These are phyloP conservation scores for Lolium perenne DNA, from an alignment of 176 grass and related monocot species.

Conservation along the genomic window DNA sequence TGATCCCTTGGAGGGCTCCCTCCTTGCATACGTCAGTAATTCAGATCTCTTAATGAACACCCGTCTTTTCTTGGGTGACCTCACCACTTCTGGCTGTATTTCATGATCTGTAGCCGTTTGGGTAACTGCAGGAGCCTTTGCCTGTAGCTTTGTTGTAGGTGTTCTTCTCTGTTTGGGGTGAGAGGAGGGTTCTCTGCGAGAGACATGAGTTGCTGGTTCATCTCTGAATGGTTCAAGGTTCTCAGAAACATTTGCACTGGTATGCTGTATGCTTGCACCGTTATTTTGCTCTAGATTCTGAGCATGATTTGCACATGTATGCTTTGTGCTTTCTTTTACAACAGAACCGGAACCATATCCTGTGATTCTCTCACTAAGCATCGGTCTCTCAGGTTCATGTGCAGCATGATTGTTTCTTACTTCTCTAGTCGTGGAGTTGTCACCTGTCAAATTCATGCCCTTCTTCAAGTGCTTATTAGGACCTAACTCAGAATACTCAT, in stretches of 20 bases:
- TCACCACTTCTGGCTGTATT: conserved; percentile 44
- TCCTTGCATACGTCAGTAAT: conserved; percentile 57
- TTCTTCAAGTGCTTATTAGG: conserved; percentile 42
- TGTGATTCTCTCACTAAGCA: background rate
- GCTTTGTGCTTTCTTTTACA: conserved; percentile 39
- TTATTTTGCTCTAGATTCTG: conserved; percentile 35
- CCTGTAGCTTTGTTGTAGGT: conserved; percentile 40
- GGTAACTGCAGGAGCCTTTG: conserved; percentile 34
- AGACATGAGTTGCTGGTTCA: conserved; percentile 35
- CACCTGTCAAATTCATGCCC: conserved; percentile 31
- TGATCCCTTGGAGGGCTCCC: conserved; percentile 43
- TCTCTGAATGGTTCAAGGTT: conserved; percentile 29
- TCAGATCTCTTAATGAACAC: conserved; percentile 73
- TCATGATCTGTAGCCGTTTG: conserved; percentile 33
- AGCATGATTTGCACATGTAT: background rate
- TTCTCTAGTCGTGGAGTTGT: conserved; percentile 20
- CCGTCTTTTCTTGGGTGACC: conserved; percentile 55
- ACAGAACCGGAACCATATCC: conserved; percentile 16
- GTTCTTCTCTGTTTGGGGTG: conserved; percentile 59
- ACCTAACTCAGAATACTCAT: conserved; percentile 45
- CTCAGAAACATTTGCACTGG: conserved; percentile 21
- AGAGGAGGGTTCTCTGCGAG: conserved; percentile 4
- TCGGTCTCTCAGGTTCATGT: conserved; percentile 4
- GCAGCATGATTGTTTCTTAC: conserved; percentile 34
- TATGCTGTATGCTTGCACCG: conserved; percentile 6